Conservation (phyloP, 1,139 yeast species). For the Suhomyces maxii region DNA sequence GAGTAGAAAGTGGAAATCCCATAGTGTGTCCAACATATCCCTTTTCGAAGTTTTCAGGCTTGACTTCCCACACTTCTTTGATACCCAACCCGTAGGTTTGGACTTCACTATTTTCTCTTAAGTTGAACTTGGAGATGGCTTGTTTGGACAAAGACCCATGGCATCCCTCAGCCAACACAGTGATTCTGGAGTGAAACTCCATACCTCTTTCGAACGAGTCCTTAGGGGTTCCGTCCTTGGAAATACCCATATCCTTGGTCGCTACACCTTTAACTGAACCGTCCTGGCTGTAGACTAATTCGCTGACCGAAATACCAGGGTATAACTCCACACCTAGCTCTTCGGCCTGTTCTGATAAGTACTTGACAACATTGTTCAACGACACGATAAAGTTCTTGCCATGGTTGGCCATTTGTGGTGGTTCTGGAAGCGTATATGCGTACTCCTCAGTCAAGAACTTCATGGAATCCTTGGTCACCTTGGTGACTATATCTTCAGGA, state of each 20-base stretch:
- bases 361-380: slow-evolving; percentile 75
- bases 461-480: slow-evolving; percentile 71
- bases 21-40: slow-evolving; percentile 87
- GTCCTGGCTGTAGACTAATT: slow-evolving; percentile 59
- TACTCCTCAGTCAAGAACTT: slow-evolving; percentile 58
- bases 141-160: slow-evolving; percentile 90
- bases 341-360: slow-evolving; percentile 86
- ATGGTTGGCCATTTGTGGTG: slow-evolving; percentile 83
- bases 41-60: slow-evolving; percentile 72
- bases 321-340: slow-evolving; percentile 91
- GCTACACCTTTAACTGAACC: slow-evolving; percentile 84
- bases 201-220: slow-evolving; percentile 88
- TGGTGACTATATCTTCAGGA: slow-evolving; percentile 72
- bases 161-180: slow-evolving; percentile 94
- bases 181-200: slow-evolving; percentile 89
- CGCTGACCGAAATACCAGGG: slow-evolving; percentile 89
- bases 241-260: slow-evolving; percentile 87
- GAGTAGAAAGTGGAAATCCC: slow-evolving; percentile 80
- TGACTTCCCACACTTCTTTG: slow-evolving; percentile 97
- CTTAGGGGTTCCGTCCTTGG: slow-evolving; percentile 72
- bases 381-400: slow-evolving; percentile 85
- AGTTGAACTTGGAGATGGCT: slow-evolving; percentile 63
- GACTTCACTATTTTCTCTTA: slow-evolving; percentile 65
- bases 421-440: slow-evolving; percentile 80
- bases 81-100: slow-evolving; percentile 96